Evolutionary conservation across 805 yeast genomes (phyloP), one percentile per base, ranked within the genome.

Genomic region (Wickerhamiella occidentalis): DNA sequence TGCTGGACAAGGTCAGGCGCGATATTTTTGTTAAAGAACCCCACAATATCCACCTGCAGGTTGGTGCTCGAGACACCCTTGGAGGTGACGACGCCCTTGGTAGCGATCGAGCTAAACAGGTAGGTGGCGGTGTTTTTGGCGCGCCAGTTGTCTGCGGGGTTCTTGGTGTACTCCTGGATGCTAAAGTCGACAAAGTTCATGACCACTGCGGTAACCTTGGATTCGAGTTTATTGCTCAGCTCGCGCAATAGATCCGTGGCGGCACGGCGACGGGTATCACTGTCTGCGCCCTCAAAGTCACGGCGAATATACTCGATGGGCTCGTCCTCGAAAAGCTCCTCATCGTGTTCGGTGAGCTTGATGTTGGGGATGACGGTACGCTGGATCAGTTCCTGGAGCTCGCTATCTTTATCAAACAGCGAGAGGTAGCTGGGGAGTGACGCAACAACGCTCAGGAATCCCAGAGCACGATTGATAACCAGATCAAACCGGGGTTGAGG

Each of bases 291-390:
- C 66, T 94, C 98, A 42, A 94, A 71, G 64, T 92, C 98, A 53
- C 95, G 75, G 60, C 97, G 76, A 18, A 88, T 88, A 62, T 74
- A 92, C 59, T 85, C 94, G 49, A 92, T 82, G 33, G 98, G 98
- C 62, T 92, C 98, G 66, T 92, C 98, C 65, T 92, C 98, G 64
- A 92, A 90, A 53, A 81, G 65, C 64, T 94, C 98, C 59, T 85
- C 86, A 62, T 92, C 99, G 1, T 82, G 73, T 51, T 83, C 90
- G 60, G 97, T 78, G 52, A 92, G 73, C 9, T 80, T 75, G 57
- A 88, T 79, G 63, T 92, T 92, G 35, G 98, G 98, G 54, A 92
- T 71, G 47, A 92, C 79, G 54, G 92, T 82, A 57, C 83, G 81
- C 58, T 82, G 85, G 3, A 88, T 77, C 45, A 92, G 76, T 61